Percentiles rank a stretch among this genome's conserved stretches.
Evolutionary conservation across 2,329 filamentous ascomycete species (phyloP).

Genomic region (Septoria linicola): DNA sequence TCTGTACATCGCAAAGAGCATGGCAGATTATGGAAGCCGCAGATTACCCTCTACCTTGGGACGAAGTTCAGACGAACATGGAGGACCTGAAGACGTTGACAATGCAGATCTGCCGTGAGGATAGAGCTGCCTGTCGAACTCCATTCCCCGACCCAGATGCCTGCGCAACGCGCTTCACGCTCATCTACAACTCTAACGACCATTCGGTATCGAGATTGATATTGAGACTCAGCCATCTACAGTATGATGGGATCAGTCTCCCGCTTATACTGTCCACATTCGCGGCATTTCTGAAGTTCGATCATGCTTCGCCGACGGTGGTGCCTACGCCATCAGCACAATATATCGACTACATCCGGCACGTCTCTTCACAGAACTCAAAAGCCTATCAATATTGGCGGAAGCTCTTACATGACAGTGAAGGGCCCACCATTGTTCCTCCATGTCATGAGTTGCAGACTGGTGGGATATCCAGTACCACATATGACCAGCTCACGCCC

Average conservation of each 20-base stretch:
- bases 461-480: too few relatives aligned
- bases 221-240: conserved; percentile 37
- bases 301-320: too few relatives aligned
- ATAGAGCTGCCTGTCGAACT: too few relatives aligned
- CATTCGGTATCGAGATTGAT: conserved; percentile 5
- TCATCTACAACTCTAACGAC: too few relatives aligned
- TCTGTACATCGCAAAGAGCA: background rate
- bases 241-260: conserved; percentile 49
- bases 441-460: too few relatives aligned
- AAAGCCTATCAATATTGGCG: background rate
- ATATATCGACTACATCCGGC: conserved; percentile 2
- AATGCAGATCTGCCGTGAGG: too few relatives aligned
- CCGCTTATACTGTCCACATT: conserved; percentile 58
- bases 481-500: too few relatives aligned
- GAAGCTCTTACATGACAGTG: background rate
- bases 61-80: background rate
- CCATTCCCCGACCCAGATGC: too few relatives aligned
- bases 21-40: background rate
- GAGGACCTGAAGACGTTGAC: too few relatives aligned
- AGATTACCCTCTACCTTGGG: background rate
- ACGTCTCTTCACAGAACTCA: background rate
- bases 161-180: conserved; percentile 1
- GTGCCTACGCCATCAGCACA: background rate
- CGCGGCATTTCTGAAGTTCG: conserved; percentile 46
- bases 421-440: background rate